Evolutionary conservation across 306 rosid species (phyloP).

Genomic region (Medicago lupulina): DNA sequence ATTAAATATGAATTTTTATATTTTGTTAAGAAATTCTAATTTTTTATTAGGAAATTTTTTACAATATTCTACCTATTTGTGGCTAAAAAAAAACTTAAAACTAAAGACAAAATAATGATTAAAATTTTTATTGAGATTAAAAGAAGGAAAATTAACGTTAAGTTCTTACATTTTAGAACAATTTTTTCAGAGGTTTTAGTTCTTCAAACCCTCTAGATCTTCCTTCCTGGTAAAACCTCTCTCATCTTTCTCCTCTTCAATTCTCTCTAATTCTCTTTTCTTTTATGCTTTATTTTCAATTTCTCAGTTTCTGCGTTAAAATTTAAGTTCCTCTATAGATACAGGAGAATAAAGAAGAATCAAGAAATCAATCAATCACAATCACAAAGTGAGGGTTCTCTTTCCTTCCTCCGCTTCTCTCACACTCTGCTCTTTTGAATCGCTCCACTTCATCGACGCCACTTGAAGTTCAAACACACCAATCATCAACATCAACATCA

Average conservation of each 20-base stretch:
- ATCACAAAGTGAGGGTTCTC: neutral
- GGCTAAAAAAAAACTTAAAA: too few relatives aligned
- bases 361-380: neutral
- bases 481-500: neutral
- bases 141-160: too few relatives aligned
- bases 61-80: too few relatives aligned
- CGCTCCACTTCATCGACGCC: neutral
- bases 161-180: too few relatives aligned
- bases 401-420: constrained; percentile 3
- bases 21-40: too few relatives aligned
- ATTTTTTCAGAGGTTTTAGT: constrained; percentile 58
- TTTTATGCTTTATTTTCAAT: constrained; percentile 28
- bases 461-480: too few relatives aligned
- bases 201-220: constrained; percentile 56
- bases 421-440: constrained; percentile 1
- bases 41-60: too few relatives aligned
- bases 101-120: too few relatives aligned
- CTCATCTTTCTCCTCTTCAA: constrained; percentile 20
- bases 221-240: constrained; percentile 59
- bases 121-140: too few relatives aligned
- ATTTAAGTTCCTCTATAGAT: neutral
- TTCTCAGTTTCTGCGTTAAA: neutral
- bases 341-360: neutral
- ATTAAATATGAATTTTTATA: too few relatives aligned
- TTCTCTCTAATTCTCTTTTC: constrained; percentile 25